Base-by-base conservation (phyloP, 495 filamentous ascomycete genomes). In the Cercophora samala region DNA sequence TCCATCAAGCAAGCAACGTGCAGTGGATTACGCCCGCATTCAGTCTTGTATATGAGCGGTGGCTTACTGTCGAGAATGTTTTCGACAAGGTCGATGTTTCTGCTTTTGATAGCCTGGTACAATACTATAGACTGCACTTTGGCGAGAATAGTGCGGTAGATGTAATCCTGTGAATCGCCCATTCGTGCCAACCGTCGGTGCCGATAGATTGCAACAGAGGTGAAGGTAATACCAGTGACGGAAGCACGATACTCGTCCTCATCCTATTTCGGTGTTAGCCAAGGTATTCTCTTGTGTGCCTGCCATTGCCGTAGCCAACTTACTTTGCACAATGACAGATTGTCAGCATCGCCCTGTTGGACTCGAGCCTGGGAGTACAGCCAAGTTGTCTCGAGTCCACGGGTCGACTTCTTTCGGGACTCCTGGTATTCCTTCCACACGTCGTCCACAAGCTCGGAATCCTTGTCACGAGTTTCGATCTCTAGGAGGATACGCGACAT, bases 401-500 rank as follows among this genome's bases (percentile, higher is more conserved):
- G 37, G 2, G 37, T 9, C 15, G 11, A 46, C 2, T 46, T 0
- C 37, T 46, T 46, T 46, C 11, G 37, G 3, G 37, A 46, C 13
- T 13, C 9, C 37, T 46, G 37, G 37, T 46, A 46, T 46, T 46
- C 37, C 3, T 11, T 21, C 64, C 60, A 66, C 8, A 60, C 23
- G n/a, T 32, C 60, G 11, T 66, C 58, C 18, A 66, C 17, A 2
- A 69, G 17, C 32, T 54, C 46, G 0, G 67, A 59, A 17, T 54
- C 64, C 15, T 69, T 66, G 37, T 66, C 68, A 5, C 21, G 6
- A 11, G 25, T 53, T 23, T 69, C 64, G 3, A 69, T 66, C 23
- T 54, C 23, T 11, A 19, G 32, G 15, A 69, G 60, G 15, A 69
- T 66, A 11, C 63, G 29, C 23, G 59, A 66, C 64, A 69, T 66